phyloP scores from a whole-genome alignment of 495 filamentous ascomycete genomes.

The Tetracladium marchalianum region DNA sequence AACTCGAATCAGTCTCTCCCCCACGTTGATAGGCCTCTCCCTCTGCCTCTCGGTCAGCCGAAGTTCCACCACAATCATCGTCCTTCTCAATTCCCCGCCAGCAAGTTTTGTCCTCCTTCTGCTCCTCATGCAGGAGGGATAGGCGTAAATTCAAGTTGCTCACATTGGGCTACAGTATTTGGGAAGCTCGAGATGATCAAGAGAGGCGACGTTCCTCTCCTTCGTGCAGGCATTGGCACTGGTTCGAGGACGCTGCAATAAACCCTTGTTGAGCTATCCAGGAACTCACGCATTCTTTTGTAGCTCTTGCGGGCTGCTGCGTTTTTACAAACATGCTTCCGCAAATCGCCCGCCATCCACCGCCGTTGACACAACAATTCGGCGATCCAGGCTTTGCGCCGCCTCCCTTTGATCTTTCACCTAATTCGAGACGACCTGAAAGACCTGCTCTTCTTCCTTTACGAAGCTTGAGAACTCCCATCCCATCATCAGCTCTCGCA shows the following conservation, averaged over 20 bases:
- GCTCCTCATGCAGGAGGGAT: not conserved
- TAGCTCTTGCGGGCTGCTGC: slow-evolving; percentile 2
- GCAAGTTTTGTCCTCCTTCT: not conserved
- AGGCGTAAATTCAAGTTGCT: slow-evolving; percentile 7
- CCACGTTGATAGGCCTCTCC: too few species aligned
- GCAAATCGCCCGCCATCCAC: slow-evolving; percentile 13
- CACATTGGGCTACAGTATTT: slow-evolving; percentile 11
- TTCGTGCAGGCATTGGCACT: slow-evolving; percentile 20
- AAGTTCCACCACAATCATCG: not conserved
- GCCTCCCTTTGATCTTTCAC: slow-evolving; percentile 13
- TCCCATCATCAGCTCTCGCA: slow-evolving; percentile 4
- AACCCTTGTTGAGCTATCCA: slow-evolving; percentile 5
- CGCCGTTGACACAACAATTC: slow-evolving; percentile 15
- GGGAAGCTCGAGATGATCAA: slow-evolving; percentile 17
- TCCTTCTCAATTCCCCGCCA: not conserved
- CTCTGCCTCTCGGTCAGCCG: not conserved
- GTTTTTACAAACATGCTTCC: slow-evolving; percentile 18
- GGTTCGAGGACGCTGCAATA: slow-evolving; percentile 8
- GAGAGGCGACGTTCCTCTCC: slow-evolving; percentile 12
- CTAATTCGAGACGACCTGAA: slow-evolving; percentile 7
- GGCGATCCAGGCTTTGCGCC: slow-evolving; percentile 12
- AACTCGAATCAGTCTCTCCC: too few species aligned
- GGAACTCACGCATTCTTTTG: not conserved
- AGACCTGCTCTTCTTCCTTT: slow-evolving; percentile 12
- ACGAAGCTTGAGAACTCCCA: slow-evolving; percentile 9